Evolutionary conservation across 495 filamentous ascomycete species (phyloP).

Genomic region (Patellaria atrata): DNA sequence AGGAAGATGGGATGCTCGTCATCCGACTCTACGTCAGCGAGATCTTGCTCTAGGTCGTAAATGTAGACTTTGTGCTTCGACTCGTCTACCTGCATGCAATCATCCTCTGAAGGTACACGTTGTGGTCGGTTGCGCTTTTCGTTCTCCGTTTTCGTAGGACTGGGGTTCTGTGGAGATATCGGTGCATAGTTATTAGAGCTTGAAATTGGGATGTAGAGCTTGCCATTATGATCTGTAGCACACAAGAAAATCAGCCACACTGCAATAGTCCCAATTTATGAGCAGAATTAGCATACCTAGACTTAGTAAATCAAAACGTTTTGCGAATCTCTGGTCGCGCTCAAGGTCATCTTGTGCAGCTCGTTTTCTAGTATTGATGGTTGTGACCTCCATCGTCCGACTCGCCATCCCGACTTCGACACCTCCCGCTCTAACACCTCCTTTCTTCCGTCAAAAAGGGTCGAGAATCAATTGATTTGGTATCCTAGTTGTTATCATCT

Average conservation of each 20-base stretch:
- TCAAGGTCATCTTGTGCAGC: slow-evolving; percentile 19
- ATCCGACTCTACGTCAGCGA: slow-evolving; percentile 45
- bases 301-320: slow-evolving; percentile 68
- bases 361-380: slow-evolving; percentile 16
- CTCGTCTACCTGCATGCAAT: slow-evolving; percentile 78
- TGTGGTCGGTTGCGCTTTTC: slow-evolving; percentile 4
- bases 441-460: too few relatives aligned
- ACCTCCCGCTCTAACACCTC: too few relatives aligned
- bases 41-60: slow-evolving; percentile 75
- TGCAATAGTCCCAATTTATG: neutral
- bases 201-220: slow-evolving; percentile 19
- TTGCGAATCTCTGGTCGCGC: slow-evolving; percentile 43
- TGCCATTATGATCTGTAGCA: slow-evolving; percentile 18
- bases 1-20: slow-evolving; percentile 52
- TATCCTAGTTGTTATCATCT: too few relatives aligned
- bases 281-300: slow-evolving; percentile 53
- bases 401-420: slow-evolving; percentile 1
- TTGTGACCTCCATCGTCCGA: neutral
- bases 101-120: slow-evolving; percentile 26
- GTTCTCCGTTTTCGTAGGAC: slow-evolving; percentile 1
- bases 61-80: slow-evolving; percentile 80
- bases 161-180: slow-evolving; percentile 17
- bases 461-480: too few relatives aligned
- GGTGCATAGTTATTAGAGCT: neutral
- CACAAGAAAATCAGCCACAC: neutral